These are phyloP conservation scores for Vigna radiata DNA, from an alignment of 306 rosid genomes.

Conservation along the genomic window DNA sequence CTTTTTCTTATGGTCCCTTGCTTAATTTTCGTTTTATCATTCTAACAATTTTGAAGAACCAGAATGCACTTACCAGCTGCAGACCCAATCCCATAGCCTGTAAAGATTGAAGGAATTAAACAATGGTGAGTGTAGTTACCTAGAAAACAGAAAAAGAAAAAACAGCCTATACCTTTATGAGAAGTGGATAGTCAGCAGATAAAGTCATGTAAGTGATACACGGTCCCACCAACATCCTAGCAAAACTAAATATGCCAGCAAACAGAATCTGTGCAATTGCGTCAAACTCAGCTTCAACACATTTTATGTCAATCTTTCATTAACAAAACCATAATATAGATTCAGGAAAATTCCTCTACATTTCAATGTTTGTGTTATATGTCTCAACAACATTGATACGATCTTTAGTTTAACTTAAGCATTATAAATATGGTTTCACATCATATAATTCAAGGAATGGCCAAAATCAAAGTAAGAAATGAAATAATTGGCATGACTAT, in stretches of 20 bases:
- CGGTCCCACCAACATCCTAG: conserved; percentile 82
- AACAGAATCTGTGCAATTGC: conserved; percentile 61
- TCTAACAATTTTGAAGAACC: conserved; percentile 89
- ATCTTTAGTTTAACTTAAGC: too few relatives aligned
- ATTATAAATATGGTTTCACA: too few relatives aligned
- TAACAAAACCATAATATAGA: neutral
- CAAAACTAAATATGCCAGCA: conserved; percentile 77
- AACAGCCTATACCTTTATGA: conserved; percentile 65
- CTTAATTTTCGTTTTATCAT: conserved; percentile 73
- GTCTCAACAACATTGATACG: too few relatives aligned
- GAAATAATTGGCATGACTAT: neutral
- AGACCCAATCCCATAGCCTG: conserved; percentile 81
- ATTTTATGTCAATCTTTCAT: neutral
- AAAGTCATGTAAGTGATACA: conserved; percentile 66
- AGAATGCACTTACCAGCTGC: conserved; percentile 89
- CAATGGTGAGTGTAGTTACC: neutral
- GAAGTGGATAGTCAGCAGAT: conserved; percentile 64
- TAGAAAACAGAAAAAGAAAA: neutral
- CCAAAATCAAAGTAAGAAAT: neutral
- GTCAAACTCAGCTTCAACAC: conserved; percentile 22
- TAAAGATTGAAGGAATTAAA: neutral
- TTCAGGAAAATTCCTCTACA: too few relatives aligned
- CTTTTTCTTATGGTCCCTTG: conserved; percentile 48
- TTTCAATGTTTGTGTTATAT: too few relatives aligned
- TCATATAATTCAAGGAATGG: neutral